Percentiles rank a stretch among this genome's conserved stretches.
phyloP scores from a whole-genome alignment of 305 asterid species.

The Fraxinus albicans region DNA sequence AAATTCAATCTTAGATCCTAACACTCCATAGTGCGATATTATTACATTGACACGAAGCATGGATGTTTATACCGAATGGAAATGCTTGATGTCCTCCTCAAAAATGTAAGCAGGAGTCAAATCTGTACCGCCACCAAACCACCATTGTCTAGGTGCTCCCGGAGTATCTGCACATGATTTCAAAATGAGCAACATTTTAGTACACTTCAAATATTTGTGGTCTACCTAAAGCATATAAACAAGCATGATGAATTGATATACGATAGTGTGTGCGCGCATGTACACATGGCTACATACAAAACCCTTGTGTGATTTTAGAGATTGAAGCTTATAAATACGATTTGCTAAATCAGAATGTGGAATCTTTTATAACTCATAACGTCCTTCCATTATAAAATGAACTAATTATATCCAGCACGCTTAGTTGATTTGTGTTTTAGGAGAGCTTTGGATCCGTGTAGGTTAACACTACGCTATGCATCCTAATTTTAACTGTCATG shows the following conservation, averaged over 20 bases:
- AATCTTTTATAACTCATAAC: background rate
- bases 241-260: constrained; percentile 4
- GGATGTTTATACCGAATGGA: constrained; percentile 69
- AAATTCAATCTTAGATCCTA: background rate
- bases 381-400: background rate
- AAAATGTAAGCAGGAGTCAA: constrained; percentile 95
- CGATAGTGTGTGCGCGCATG: background rate
- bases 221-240: constrained; percentile 11
- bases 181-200: constrained; percentile 25
- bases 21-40: constrained; percentile 23
- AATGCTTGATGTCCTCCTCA: constrained; percentile 93
- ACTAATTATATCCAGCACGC: background rate
- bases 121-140: constrained; percentile 99
- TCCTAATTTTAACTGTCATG: background rate
- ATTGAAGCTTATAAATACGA: background rate
- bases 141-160: constrained; percentile 96
- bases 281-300: background rate
- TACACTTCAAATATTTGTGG: constrained; percentile 5
- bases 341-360: background rate
- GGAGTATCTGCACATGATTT: constrained; percentile 64
- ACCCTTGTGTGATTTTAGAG: background rate
- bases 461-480: background rate
- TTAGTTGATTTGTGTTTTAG: background rate
- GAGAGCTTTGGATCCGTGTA: background rate
- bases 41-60: background rate